phyloP scores from a whole-genome alignment of 768 basidiomycete genomes.

The Kwoniella sp. region DNA sequence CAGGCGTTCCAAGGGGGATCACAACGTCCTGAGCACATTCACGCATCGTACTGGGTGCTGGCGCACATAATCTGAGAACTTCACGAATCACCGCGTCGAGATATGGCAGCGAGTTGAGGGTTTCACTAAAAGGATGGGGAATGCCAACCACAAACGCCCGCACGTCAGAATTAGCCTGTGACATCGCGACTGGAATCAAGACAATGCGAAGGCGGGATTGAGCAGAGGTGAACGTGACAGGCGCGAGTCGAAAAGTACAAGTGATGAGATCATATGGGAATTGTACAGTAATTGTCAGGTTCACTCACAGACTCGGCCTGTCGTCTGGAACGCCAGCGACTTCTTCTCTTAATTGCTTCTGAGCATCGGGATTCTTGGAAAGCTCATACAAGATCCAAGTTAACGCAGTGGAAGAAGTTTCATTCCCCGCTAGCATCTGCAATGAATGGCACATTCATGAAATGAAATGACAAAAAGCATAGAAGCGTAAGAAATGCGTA shows the following conservation, averaged over 20 bases:
- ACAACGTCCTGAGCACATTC: constrained; percentile 31
- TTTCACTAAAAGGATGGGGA: constrained; percentile 8
- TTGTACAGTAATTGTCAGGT: too few relatives aligned
- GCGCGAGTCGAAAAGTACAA: too few relatives aligned
- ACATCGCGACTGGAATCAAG: too few relatives aligned
- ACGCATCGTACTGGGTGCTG: constrained; percentile 47
- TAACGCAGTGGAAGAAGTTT: constrained; percentile 77
- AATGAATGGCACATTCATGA: too few relatives aligned
- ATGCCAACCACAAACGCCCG: too few relatives aligned
- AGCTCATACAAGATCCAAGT: constrained; percentile 83
- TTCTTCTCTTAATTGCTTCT: constrained; percentile 72
- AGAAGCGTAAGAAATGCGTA: too few relatives aligned
- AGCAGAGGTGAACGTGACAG: too few relatives aligned
- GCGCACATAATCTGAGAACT: constrained; percentile 39
- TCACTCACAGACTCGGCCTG: constrained; percentile 49
- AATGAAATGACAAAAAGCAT: too few relatives aligned
- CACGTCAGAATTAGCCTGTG: too few relatives aligned
- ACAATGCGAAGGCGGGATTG: too few relatives aligned
- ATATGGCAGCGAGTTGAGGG: constrained; percentile 60
- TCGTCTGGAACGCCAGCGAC: constrained; percentile 58
- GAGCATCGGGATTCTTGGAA: constrained; percentile 67
- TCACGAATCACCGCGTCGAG: constrained; percentile 69
- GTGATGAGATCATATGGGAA: too few relatives aligned
- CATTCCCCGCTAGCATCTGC: constrained; percentile 65
- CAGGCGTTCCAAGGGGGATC: constrained; percentile 47